These are phyloP conservation scores for Moringa oleifera DNA, from an alignment of 345 rosid genomes.

Conservation along the genomic window DNA sequence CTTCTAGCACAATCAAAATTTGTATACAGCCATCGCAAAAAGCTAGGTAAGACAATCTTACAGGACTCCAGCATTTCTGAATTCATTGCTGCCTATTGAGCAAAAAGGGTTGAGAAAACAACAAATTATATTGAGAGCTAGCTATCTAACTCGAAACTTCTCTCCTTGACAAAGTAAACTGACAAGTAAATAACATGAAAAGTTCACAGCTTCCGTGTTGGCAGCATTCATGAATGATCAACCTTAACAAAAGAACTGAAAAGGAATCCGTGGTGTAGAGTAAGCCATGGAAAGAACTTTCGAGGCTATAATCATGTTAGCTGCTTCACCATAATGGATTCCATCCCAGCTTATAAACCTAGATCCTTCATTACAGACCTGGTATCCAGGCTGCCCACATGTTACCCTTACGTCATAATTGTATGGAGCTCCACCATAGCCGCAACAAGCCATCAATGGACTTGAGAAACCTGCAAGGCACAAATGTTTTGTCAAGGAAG, in stretches of 20 bases:
- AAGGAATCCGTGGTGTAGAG: constrained; percentile 44
- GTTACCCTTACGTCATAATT: constrained; percentile 57
- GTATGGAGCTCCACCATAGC: constrained; percentile 84
- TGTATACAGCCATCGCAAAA: no score
- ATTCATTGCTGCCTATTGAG: no score
- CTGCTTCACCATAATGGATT: constrained; percentile 74
- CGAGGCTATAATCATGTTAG: constrained; percentile 53
- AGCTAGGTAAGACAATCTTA: no score
- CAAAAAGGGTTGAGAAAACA: no score
- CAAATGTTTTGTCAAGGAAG: not conserved
- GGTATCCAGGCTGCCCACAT: constrained; percentile 51
- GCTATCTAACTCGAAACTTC: no score
- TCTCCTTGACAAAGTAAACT: no score
- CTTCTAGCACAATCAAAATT: no score
- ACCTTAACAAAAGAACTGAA: constrained; percentile 49
- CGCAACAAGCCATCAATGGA: constrained; percentile 83
- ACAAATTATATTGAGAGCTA: no score
- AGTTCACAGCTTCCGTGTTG: no score
- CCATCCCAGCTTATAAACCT: constrained; percentile 68
- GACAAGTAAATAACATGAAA: no score
- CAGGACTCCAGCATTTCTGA: no score
- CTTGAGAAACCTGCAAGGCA: constrained; percentile 51
- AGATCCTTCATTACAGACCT: constrained; percentile 45
- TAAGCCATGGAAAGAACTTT: constrained; percentile 52
- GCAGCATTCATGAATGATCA: not conserved